Conservation (phyloP, 805 yeast species). For the Myxozyma nipponensis region DNA sequence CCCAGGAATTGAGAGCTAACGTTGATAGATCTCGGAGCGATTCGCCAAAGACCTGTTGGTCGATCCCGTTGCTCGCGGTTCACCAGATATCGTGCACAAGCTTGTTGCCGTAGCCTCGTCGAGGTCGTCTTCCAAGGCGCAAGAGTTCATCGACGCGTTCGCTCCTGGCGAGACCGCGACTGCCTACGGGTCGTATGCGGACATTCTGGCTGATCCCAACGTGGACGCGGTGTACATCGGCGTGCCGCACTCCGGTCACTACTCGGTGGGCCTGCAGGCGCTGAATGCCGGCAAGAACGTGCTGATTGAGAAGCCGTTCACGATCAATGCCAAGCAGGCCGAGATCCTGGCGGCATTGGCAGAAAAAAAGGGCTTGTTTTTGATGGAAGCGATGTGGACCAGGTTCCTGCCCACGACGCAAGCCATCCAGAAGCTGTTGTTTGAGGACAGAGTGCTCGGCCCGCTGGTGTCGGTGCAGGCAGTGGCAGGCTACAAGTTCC, state of each 20-base stretch:
- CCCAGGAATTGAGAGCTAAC: neutral
- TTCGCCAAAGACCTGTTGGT: slow-evolving; percentile 19
- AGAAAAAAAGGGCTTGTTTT: slow-evolving; percentile 41
- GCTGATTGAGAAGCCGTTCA: slow-evolving; percentile 52
- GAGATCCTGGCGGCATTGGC: slow-evolving; percentile 45
- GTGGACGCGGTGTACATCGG: slow-evolving; percentile 49
- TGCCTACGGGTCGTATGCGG: slow-evolving; percentile 39
- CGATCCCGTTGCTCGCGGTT: slow-evolving; percentile 29
- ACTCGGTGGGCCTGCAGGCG: slow-evolving; percentile 43
- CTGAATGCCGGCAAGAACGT: slow-evolving; percentile 47
- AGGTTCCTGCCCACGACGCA: slow-evolving; percentile 44
- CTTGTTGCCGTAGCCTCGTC: slow-evolving; percentile 35
- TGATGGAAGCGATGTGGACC: slow-evolving; percentile 53
- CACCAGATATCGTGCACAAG: slow-evolving; percentile 31
- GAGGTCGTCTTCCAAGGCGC: slow-evolving; percentile 30
- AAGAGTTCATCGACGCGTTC: slow-evolving; percentile 30
- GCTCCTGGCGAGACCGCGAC: slow-evolving; percentile 26
- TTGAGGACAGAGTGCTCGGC: slow-evolving; percentile 43
- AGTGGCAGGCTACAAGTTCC: neutral
- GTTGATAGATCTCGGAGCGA: slow-evolving; percentile 16
- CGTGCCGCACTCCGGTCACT: slow-evolving; percentile 50
- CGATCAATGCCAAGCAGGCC: slow-evolving; percentile 47
- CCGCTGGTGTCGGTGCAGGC: slow-evolving; percentile 41
- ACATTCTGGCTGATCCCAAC: slow-evolving; percentile 41
- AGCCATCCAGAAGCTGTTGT: slow-evolving; percentile 40